Percentiles rank a stretch among this genome's conserved stretches.
Conservation (phyloP, 2,329 filamentous ascomycete species). For the Epichloe amarillans region DNA sequence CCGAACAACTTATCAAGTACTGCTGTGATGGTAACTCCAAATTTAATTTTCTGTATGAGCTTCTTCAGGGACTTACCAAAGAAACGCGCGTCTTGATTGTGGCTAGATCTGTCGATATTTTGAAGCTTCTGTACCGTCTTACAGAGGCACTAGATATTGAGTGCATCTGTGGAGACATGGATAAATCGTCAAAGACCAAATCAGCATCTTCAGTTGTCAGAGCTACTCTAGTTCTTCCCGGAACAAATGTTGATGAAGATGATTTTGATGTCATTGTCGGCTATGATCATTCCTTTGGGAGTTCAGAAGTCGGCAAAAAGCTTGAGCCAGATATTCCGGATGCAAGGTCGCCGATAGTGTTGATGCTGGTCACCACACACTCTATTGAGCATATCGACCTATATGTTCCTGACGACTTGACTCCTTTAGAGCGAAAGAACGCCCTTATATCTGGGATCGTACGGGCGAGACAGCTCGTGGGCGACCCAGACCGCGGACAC, state of each 20-base stretch:
- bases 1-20: constrained; percentile 35
- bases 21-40: constrained; percentile 45
- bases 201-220: constrained; percentile 22
- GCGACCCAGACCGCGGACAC: constrained; percentile 25
- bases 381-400: constrained; percentile 44
- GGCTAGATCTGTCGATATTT: constrained; percentile 33
- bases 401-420: constrained; percentile 23
- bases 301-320: constrained; percentile 14
- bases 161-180: constrained; percentile 20
- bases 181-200: constrained; percentile 8
- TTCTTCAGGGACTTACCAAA: constrained; percentile 32
- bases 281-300: constrained; percentile 37
- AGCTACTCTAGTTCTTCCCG: constrained; percentile 30
- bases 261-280: constrained; percentile 38
- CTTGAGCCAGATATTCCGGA: constrained; percentile 2
- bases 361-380: constrained; percentile 35
- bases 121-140: constrained; percentile 39
- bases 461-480: constrained; percentile 23
- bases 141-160: constrained; percentile 26
- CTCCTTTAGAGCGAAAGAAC: constrained; percentile 33
- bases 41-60: constrained; percentile 43
- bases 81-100: constrained; percentile 40
- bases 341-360: constrained; percentile 26
- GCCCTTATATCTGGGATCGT: constrained; percentile 27
- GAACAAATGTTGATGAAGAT: constrained; percentile 23